These are phyloP conservation scores for Penicillium sp. DNA, from an alignment of 2,329 filamentous ascomycete species.

Conservation along the genomic window DNA sequence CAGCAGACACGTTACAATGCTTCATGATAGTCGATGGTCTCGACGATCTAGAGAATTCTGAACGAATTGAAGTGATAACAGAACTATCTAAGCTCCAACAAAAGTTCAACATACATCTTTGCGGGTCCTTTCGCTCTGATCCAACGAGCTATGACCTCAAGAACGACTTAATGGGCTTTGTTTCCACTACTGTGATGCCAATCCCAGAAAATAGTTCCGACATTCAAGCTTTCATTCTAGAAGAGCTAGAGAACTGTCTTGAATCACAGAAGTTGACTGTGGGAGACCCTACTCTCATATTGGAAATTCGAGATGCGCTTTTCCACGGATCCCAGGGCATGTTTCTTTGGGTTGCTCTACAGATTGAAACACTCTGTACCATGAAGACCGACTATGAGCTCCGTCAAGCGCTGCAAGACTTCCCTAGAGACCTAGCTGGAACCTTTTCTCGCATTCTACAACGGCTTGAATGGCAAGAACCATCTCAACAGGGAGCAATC, in stretches of 20 bases:
- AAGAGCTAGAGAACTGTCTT: conserved; percentile 16
- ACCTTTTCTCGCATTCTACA: background rate
- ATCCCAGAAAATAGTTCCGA: background rate
- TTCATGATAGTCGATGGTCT: background rate
- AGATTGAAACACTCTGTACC: conserved; percentile 5
- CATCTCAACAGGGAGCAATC: background rate
- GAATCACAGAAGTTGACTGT: background rate
- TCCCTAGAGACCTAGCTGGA: background rate
- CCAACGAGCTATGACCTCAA: background rate
- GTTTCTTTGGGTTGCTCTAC: conserved; percentile 11
- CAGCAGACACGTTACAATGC: background rate
- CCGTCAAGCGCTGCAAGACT: background rate
- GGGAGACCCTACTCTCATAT: background rate
- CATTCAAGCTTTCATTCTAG: background rate
- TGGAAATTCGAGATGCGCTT: conserved; percentile 1
- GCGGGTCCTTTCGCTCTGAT: background rate
- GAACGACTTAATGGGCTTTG: background rate
- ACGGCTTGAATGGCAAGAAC: background rate
- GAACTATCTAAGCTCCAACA: background rate
- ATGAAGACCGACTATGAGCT: conserved; percentile 7
- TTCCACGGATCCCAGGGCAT: conserved; percentile 8
- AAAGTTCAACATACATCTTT: background rate
- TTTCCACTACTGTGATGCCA: background rate
- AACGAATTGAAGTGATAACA: background rate
- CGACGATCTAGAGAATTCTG: background rate